Evolutionary conservation across 2,329 filamentous ascomycete species (phyloP), one percentile per base, ranked within the genome.

Genomic region (Fusarium sp.): DNA sequence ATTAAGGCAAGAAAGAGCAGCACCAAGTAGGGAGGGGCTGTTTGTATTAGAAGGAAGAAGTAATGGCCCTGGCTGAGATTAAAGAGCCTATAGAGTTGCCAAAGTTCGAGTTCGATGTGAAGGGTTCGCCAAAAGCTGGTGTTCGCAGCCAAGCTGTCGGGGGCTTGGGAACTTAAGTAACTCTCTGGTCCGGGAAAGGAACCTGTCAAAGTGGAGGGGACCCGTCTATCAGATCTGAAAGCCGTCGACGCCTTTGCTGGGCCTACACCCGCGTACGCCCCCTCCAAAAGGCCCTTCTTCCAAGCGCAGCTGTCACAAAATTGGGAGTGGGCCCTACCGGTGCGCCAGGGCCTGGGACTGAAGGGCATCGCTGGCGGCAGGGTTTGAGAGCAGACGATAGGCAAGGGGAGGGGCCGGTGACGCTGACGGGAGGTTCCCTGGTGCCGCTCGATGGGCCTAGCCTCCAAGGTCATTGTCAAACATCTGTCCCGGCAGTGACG

Each of bases 121-220:
- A 68, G 71, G 74, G 64, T 71, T 67, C 64, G 57, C 54, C 71
- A 66, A 67, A 75, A 68, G 70, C 65, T 69, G 68, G 59, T 75
- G 66, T 56, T 67, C 69, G 48, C 66, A 67, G 69, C 59, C 64
- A 75, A 67, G 67, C 71, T 68, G 76, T 74, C 66, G 76, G 76
- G 76, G 75, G 72, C 71, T 67, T 77, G 68, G 75, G 77, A 78
- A 77, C 76, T 79, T 79, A 79, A 79, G 77, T 79, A 79, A 74
- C 75, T 77, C 75, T 73, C 68, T 69, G 69, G 74, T 65, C 71
- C 65, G 77, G 73, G 73, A 79, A 77, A 77, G 69, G 57, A 73
- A 76, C 69, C 74, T 78, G 77, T 74, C 75, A 78, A 76, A 75
- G 76, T 75, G 76, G 69, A 74, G 73, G 74, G 72, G 76, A 73